phyloP scores from a whole-genome alignment of 2,329 filamentous ascomycete species.

The Epichloe glyceriae region DNA sequence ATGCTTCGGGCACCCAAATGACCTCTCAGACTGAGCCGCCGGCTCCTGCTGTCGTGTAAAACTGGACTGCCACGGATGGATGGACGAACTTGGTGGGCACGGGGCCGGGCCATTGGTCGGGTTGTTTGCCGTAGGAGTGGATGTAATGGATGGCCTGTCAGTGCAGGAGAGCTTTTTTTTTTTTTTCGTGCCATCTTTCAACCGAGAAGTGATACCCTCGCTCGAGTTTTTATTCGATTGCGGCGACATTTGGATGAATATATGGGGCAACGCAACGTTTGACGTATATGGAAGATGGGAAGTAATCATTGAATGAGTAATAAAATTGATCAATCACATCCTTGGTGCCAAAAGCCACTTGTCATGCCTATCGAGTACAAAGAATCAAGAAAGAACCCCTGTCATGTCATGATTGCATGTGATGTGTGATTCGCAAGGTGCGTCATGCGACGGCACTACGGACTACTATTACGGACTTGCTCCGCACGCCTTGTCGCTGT shows the following conservation, averaged over 20 bases:
- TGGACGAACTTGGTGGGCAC: neutral
- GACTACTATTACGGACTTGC: too few species aligned
- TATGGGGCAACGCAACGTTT: too few species aligned
- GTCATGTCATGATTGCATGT: too few species aligned
- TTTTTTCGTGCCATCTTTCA: neutral
- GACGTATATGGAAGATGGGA: too few species aligned
- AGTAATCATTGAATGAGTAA: too few species aligned
- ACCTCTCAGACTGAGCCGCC: conserved; percentile 6
- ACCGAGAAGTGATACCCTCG: conserved; percentile 2
- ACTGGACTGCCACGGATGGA: neutral
- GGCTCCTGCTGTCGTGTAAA: conserved; percentile 1
- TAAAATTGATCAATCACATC: too few species aligned
- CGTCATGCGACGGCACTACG: too few species aligned
- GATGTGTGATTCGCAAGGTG: too few species aligned
- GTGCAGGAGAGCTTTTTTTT: neutral
- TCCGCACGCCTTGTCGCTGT: too few species aligned
- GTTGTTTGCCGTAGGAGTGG: neutral
- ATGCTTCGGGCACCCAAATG: conserved; percentile 10
- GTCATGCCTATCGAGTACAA: too few species aligned
- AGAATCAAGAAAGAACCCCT: too few species aligned
- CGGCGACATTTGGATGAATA: neutral
- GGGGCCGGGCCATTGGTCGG: neutral
- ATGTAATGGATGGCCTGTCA: neutral
- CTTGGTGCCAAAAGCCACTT: too few species aligned
- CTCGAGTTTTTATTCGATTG: neutral